Conservation (phyloP, 306 rosid species). For the Acacia confusa region DNA sequence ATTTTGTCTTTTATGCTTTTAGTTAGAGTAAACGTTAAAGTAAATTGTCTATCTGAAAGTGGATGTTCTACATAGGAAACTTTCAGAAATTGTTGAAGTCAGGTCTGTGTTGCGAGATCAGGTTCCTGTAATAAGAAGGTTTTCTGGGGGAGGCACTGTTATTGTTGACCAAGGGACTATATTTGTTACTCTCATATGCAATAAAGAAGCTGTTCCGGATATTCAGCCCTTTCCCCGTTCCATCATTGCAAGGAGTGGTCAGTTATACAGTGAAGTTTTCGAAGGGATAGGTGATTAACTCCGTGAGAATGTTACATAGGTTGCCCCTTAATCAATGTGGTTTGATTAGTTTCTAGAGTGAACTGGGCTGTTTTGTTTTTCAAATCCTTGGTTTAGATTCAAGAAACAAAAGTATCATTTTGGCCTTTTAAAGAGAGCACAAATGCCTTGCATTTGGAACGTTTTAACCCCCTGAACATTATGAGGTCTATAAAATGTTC, state of each 20-base stretch:
- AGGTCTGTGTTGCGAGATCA: constrained; percentile 69
- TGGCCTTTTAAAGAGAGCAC: background rate
- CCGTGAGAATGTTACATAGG: constrained; percentile 82
- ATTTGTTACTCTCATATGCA: constrained; percentile 88
- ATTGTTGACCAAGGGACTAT: constrained; percentile 70
- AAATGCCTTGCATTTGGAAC: background rate
- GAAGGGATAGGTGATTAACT: constrained; percentile 70
- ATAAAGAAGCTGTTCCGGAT: constrained; percentile 70
- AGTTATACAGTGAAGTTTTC: constrained; percentile 68
- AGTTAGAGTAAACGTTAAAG: background rate
- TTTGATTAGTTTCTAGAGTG: constrained; percentile 4
- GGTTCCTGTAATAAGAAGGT: constrained; percentile 82
- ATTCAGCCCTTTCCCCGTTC: constrained; percentile 84
- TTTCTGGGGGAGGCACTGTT: constrained; percentile 96
- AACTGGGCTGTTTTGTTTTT: background rate
- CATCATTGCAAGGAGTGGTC: constrained; percentile 91
- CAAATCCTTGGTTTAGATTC: background rate
- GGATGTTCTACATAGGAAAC: constrained; percentile 12
- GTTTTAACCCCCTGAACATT: background rate
- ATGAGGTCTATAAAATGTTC: background rate
- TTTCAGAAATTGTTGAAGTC: constrained; percentile 29
- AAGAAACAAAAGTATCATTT: background rate
- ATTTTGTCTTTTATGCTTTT: background rate
- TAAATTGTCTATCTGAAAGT: background rate
- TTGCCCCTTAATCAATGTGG: constrained; percentile 17